Evolutionary conservation across 805 yeast genomes (phyloP).

Genomic region (Candida andamanensis): DNA sequence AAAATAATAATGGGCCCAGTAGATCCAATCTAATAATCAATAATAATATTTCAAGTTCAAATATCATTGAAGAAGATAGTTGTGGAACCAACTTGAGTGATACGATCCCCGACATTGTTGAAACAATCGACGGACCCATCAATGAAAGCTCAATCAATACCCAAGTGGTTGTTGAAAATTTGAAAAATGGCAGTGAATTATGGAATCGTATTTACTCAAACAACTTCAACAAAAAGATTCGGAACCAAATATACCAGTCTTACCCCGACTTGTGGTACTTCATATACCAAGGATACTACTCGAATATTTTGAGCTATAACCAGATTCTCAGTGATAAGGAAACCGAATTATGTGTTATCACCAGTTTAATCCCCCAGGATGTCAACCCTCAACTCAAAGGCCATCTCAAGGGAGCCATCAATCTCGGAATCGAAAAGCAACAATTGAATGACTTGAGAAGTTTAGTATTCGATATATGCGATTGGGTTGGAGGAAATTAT

Average conservation of each 20-base stretch:
- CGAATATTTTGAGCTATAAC: slow-evolving; percentile 68
- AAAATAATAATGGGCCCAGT: slow-evolving; percentile 19
- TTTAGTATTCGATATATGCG: slow-evolving; percentile 58
- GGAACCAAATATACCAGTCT: slow-evolving; percentile 60
- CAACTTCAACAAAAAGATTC: slow-evolving; percentile 66
- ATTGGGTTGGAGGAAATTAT: slow-evolving; percentile 61
- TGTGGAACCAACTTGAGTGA: slow-evolving; percentile 33
- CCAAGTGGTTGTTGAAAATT: slow-evolving; percentile 20
- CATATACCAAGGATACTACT: slow-evolving; percentile 68
- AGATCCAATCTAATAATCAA: slow-evolving; percentile 26
- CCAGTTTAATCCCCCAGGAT: slow-evolving; percentile 84
- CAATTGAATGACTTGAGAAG: slow-evolving; percentile 57
- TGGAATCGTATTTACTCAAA: slow-evolving; percentile 70
- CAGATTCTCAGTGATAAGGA: slow-evolving; percentile 60
- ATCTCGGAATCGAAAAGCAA: slow-evolving; percentile 65
- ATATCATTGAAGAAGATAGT: slow-evolving; percentile 34
- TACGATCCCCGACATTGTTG: slow-evolving; percentile 13
- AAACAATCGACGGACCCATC: slow-evolving; percentile 42
- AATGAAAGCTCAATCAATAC: slow-evolving; percentile 25
- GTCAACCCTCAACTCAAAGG: slow-evolving; percentile 92
- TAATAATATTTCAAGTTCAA: slow-evolving; percentile 27
- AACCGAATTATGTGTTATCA: slow-evolving; percentile 71
- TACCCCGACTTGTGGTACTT: slow-evolving; percentile 84
- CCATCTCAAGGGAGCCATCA: slow-evolving; percentile 80
- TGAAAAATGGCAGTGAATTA: slow-evolving; percentile 53